Evolutionary conservation across 2,329 filamentous ascomycete species (phyloP).

Genomic region (Colletotrichum tabaci): DNA sequence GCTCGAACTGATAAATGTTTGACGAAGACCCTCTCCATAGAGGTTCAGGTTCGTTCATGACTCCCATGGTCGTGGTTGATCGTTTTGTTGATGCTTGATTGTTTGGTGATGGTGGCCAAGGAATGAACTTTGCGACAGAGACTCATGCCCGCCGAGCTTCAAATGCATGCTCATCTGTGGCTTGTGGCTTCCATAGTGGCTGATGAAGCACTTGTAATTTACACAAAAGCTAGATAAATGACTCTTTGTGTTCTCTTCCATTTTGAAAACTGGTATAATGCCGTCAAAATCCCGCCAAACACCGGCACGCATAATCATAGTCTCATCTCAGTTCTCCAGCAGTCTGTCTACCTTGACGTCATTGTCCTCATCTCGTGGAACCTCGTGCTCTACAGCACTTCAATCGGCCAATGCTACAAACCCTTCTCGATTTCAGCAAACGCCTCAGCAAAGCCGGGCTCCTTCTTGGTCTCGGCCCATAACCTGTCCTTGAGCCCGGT

Average conservation of each 20-base stretch:
- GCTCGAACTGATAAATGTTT: background rate
- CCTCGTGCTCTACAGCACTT: too few relatives aligned
- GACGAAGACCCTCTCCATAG: background rate
- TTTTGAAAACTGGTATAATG: conserved; percentile 3
- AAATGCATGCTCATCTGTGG: too few relatives aligned
- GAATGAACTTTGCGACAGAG: too few relatives aligned
- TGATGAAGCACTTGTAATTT: too few relatives aligned
- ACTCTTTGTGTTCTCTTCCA: background rate
- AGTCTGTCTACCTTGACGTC: background rate
- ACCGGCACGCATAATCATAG: too few relatives aligned
- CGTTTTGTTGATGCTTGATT: background rate
- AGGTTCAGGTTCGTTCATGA: background rate
- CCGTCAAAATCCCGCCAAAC: background rate
- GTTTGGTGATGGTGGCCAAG: background rate
- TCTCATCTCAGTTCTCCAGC: background rate
- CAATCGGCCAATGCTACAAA: background rate
- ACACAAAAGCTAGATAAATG: background rate
- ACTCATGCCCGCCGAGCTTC: too few relatives aligned
- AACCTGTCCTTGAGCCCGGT: conserved; percentile 24
- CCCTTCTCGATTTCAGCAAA: conserved; percentile 31
- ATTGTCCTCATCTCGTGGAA: too few relatives aligned
- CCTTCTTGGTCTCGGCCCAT: conserved; percentile 37
- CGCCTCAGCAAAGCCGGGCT: conserved; percentile 38
- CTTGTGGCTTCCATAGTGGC: too few relatives aligned
- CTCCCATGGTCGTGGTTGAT: background rate